Base-by-base conservation (phyloP, 2,329 filamentous ascomycete genomes). In the Ophiostoma australiae region DNA sequence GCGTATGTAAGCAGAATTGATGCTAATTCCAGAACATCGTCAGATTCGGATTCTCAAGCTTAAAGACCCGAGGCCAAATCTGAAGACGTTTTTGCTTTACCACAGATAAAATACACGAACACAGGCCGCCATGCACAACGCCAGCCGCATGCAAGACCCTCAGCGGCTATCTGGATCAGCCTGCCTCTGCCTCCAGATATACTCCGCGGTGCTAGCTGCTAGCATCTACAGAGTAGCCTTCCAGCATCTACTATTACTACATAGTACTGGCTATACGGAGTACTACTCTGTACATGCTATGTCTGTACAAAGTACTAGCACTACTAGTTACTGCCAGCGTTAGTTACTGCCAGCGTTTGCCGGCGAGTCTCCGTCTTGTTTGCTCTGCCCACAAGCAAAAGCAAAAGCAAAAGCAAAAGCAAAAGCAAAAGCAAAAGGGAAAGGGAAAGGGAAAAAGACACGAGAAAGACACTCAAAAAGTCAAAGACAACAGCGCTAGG, bases 401-500 rank as follows among this genome's bases (percentile, higher is more conserved):
- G n/a, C n/a, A n/a, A n/a, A n/a, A n/a, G n/a, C n/a, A n/a, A n/a
- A n/a, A n/a, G n/a, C n/a, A n/a, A n/a, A n/a, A n/a, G n/a, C n/a
- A n/a, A n/a, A n/a, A n/a, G n/a, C n/a, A n/a, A n/a, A n/a, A n/a
- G n/a, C n/a, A n/a, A n/a, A n/a, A n/a, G n/a, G n/a, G n/a, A n/a
- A n/a, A n/a, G n/a, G n/a, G n/a, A n/a, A n/a, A 63, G 65, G 65
- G 67, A 55, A 68, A 67, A 68, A 61, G 44, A n/a, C n/a, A 63
- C 27, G 66, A 23, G n/a, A 41, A 44, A 17, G 1, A 44, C 35
- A 66, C 58, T 48, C 7, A 35, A 41, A 39, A 13, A 15, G 67
- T 10, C 35, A 63, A 31, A 69, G 55, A 39, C 8, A 58, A 67
- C 69, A 69, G 67, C 70, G 70, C 70, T 71, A 71, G 61, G 58